Evolutionary conservation across 73 alveolate species (phyloP).

Genomic region (Uronychia binucleata): DNA sequence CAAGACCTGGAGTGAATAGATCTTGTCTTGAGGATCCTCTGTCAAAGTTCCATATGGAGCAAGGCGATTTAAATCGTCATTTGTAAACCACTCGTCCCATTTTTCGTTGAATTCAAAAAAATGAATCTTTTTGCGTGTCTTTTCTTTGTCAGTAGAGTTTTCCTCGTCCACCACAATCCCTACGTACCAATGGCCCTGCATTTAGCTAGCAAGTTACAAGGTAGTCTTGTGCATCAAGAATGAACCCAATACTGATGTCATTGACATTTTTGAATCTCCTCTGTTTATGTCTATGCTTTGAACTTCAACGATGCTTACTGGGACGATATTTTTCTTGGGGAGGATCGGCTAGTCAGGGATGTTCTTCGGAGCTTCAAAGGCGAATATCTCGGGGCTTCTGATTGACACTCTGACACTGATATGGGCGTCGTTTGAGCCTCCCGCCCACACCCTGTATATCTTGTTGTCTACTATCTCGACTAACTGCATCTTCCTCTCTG

Average conservation of each 20-base stretch:
- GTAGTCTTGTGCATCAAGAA: conserved; percentile 53
- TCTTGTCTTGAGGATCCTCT: conserved; percentile 58
- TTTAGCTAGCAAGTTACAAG: not conserved
- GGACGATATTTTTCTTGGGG: not conserved
- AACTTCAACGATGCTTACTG: not conserved
- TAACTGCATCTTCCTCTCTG: conserved; percentile 16
- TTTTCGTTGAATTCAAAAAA: conserved; percentile 57
- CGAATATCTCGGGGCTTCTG: not conserved
- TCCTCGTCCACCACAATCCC: conserved; percentile 50
- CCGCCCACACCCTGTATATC: conserved; percentile 25
- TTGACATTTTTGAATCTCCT: not conserved
- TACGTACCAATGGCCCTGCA: conserved; percentile 53
- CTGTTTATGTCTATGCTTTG: too few species aligned
- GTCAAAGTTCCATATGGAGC: conserved; percentile 50
- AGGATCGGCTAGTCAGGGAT: not conserved
- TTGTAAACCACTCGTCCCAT: conserved; percentile 63
- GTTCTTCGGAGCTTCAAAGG: not conserved
- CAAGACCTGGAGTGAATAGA: conserved; percentile 19
- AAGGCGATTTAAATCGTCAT: conserved; percentile 7
- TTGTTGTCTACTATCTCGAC: conserved; percentile 34
- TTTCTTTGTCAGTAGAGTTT: not conserved
- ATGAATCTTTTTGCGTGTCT: conserved; percentile 42
- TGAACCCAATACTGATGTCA: conserved; percentile 18
- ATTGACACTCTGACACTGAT: not conserved
- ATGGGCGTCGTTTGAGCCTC: not conserved